Evolutionary conservation across 2,329 filamentous ascomycete genomes (phyloP).

Genomic region (Tolypocladium pustulatum): DNA sequence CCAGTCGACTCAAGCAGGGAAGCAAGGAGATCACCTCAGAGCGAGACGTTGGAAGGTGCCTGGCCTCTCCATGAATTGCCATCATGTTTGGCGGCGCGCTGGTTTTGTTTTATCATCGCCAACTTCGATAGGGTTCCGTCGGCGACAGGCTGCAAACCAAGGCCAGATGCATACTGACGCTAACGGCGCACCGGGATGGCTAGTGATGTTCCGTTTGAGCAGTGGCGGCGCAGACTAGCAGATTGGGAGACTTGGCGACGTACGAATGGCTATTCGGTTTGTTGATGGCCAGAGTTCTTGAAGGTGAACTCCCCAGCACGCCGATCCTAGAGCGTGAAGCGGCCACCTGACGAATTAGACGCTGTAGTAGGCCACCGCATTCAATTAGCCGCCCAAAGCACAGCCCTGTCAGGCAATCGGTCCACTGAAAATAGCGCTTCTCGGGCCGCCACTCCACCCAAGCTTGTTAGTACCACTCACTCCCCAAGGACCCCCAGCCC

Average conservation of each 20-base stretch:
- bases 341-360: too few species aligned
- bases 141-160: background rate
- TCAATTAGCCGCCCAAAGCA: background rate
- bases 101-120: background rate
- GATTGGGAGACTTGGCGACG: background rate
- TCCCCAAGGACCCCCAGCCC: background rate
- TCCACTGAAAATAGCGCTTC: background rate
- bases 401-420: background rate
- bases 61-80: background rate
- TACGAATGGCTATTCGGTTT: background rate
- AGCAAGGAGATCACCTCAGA: background rate
- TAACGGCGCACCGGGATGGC: background rate
- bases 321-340: background rate
- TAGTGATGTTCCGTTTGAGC: background rate
- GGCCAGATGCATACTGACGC: background rate
- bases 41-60: background rate
- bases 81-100: background rate
- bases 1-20: background rate
- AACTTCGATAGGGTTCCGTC: background rate
- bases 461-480: background rate
- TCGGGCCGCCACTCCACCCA: background rate
- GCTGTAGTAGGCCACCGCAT: too few species aligned
- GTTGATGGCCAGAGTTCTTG: background rate
- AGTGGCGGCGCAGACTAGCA: background rate
- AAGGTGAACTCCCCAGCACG: too few species aligned